phyloP scores from a whole-genome alignment of 2,329 filamentous ascomycete genomes.

The Talaromyces sp. region DNA sequence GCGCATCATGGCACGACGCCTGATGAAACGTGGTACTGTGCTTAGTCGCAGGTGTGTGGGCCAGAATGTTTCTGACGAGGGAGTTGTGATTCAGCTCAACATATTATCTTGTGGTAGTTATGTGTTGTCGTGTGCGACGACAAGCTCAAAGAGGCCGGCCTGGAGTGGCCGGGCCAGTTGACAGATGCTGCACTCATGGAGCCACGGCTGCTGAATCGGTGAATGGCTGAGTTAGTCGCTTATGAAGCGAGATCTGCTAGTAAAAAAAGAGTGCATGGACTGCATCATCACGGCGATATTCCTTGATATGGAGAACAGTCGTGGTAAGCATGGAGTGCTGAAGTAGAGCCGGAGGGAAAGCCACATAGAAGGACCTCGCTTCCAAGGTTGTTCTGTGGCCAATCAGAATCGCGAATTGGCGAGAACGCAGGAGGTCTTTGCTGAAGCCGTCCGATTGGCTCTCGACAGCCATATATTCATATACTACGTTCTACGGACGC shows the following conservation, averaged over 20 bases:
- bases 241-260: not conserved
- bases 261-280: not conserved
- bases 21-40: not conserved
- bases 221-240: not conserved
- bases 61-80: not conserved
- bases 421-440: slow-evolving; percentile 23
- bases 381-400: slow-evolving; percentile 21
- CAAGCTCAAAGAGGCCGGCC: not conserved
- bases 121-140: not conserved
- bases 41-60: not conserved
- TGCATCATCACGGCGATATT: not conserved
- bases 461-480: not conserved
- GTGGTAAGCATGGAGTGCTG: not conserved
- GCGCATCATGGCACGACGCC: not conserved
- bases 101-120: not conserved
- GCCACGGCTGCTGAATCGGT: not conserved
- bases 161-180: not conserved
- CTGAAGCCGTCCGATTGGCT: slow-evolving; percentile 13
- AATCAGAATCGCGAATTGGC: slow-evolving; percentile 35
- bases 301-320: not conserved
- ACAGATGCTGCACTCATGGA: not conserved
- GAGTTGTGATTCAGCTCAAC: not conserved
- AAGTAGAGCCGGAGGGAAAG: slow-evolving; percentile 2
- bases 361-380: not conserved
- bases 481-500: not conserved